Evolutionary conservation across 768 basidiomycete species (phyloP).

Genomic region (Amanita molliuscula): DNA sequence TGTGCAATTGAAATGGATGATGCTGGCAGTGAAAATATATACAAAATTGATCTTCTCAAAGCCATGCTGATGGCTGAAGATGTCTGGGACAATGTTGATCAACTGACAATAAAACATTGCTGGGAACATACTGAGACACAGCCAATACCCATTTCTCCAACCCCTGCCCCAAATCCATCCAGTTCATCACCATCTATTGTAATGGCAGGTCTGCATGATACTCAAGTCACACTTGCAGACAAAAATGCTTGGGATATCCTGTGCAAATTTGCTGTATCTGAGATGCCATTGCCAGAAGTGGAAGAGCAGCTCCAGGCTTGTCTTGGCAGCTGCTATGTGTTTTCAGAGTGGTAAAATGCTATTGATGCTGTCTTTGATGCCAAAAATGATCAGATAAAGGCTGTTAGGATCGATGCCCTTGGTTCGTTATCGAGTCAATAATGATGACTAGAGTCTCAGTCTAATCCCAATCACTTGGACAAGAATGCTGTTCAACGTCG

Average conservation of each 20-base stretch:
- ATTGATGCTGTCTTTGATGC: background rate
- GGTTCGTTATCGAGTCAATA: too few relatives aligned
- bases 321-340: background rate
- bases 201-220: background rate
- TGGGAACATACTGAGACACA: constrained; percentile 24
- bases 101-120: constrained; percentile 23
- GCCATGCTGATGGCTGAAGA: constrained; percentile 21
- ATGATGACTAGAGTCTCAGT: too few relatives aligned
- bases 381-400: background rate
- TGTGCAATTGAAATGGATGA: constrained; percentile 21
- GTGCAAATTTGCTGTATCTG: constrained; percentile 4
- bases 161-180: background rate
- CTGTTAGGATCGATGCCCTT: too few relatives aligned
- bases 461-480: too few relatives aligned
- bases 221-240: background rate
- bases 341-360: background rate
- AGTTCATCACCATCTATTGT: background rate
- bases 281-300: background rate
- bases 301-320: background rate
- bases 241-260: constrained; percentile 7
- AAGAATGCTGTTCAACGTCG: too few relatives aligned
- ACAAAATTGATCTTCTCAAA: constrained; percentile 24
- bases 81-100: constrained; percentile 20
- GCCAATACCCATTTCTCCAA: background rate
- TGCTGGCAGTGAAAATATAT: constrained; percentile 20